Conservation (phyloP, 192 early-diverging fungal species). For the Coemansia sp. region DNA sequence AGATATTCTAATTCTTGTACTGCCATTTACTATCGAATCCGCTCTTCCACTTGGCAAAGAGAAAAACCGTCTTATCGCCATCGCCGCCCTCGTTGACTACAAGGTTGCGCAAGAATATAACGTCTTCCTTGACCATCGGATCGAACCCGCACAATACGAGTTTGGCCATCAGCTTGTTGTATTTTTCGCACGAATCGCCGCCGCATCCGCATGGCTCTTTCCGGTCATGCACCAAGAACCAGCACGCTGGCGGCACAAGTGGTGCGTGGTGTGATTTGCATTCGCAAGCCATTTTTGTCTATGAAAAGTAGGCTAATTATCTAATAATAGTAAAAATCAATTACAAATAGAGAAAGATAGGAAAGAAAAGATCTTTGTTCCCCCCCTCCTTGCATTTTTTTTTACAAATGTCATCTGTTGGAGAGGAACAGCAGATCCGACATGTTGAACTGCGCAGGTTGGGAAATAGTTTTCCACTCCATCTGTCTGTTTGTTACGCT, state of each 20-base stretch:
- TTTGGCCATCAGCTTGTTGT: slow-evolving; percentile 40
- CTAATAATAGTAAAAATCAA: not conserved
- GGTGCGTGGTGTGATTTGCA: slow-evolving; percentile 18
- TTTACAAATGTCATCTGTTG: not conserved
- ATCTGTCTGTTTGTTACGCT: too few relatives aligned
- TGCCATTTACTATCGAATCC: slow-evolving; percentile 39
- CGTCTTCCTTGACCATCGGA: slow-evolving; percentile 36
- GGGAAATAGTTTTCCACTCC: too few relatives aligned
- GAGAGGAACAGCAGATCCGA: not conserved
- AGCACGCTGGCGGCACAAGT: slow-evolving; percentile 34
- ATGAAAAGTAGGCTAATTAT: not conserved
- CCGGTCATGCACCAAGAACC: slow-evolving; percentile 46
- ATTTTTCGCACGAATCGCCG: slow-evolving; percentile 35
- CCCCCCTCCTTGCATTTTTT: too few relatives aligned
- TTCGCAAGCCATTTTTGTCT: slow-evolving; percentile 29
- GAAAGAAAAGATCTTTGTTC: too few relatives aligned
- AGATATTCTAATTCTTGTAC: slow-evolving; percentile 19
- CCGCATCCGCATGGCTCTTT: slow-evolving; percentile 51
- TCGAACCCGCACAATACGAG: slow-evolving; percentile 43
- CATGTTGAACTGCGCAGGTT: too few relatives aligned
- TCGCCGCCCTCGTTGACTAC: slow-evolving; percentile 41
- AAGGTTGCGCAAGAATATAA: slow-evolving; percentile 43
- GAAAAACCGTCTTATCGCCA: slow-evolving; percentile 33
- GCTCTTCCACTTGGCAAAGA: slow-evolving; percentile 52
- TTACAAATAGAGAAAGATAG: not conserved